These are phyloP conservation scores for Picea glauca DNA, from an alignment of 75 land plant species.

Conservation along the genomic window DNA sequence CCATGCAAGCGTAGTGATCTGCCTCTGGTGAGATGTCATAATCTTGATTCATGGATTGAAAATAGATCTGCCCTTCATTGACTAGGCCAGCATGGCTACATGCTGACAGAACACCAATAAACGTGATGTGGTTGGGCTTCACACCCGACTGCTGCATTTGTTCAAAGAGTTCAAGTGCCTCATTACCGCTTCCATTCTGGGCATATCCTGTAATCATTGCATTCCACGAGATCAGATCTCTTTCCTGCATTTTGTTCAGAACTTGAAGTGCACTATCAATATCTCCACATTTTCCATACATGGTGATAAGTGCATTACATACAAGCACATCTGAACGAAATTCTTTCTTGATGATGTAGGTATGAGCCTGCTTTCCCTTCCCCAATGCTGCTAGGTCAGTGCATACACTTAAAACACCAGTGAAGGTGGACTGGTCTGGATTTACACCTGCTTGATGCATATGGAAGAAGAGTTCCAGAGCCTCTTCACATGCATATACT, in stretches of 20 bases:
- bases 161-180: conserved; percentile 22
- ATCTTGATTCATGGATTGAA: too few species aligned
- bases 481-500: conserved; percentile 5
- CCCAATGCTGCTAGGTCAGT: conserved; percentile 4
- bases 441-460: conserved; percentile 17
- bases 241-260: conserved; percentile 19
- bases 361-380: conserved; percentile 15
- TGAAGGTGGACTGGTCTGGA: conserved; percentile 12
- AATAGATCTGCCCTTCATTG: too few species aligned
- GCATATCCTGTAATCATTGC: conserved; percentile 22
- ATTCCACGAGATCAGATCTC: conserved; percentile 29
- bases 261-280: conserved; percentile 28
- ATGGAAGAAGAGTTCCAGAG: conserved; percentile 5
- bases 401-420: conserved; percentile 13
- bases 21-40: too few species aligned
- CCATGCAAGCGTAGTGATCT: too few species aligned
- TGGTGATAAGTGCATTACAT: conserved; percentile 37
- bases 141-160: conserved; percentile 8
- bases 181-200: not conserved
- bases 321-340: conserved; percentile 19
- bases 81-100: conserved; percentile 17
- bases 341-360: conserved; percentile 26
- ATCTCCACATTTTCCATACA: conserved; percentile 66
- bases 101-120: conserved; percentile 38
- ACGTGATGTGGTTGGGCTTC: conserved; percentile 32